Evolutionary conservation across 441 rosid species (phyloP).

Genomic region (Adansonia grandidieri): DNA sequence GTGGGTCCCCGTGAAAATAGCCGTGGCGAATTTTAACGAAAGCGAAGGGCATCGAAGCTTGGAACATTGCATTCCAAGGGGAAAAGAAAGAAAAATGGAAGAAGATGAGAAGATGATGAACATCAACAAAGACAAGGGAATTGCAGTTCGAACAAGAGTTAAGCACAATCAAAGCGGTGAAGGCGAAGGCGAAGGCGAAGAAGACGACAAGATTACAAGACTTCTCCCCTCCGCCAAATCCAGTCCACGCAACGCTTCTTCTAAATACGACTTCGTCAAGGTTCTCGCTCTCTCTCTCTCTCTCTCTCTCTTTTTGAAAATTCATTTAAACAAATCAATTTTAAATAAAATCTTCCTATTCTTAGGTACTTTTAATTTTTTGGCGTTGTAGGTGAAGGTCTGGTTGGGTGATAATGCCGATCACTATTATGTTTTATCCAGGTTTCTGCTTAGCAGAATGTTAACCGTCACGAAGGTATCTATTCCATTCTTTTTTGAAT

Average conservation of each 20-base stretch:
- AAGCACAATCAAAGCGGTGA: constrained; percentile 28
- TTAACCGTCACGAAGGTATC: constrained; percentile 94
- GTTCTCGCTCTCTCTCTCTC: constrained; percentile 33
- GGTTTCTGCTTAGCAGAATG: constrained; percentile 94
- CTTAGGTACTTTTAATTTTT: neutral
- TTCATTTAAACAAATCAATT: neutral
- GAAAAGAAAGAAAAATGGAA: neutral
- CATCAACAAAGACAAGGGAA: constrained; percentile 37
- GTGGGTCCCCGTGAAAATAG: neutral
- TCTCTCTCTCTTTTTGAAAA: neutral
- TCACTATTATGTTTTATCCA: constrained; percentile 94
- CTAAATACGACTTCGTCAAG: constrained; percentile 99
- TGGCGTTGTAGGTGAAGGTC: constrained; percentile 70
- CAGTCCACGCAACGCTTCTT: constrained; percentile 84
- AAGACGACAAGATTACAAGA: constrained; percentile 37
- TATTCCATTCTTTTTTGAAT: neutral
- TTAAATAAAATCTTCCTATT: neutral
- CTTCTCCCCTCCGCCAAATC: constrained; percentile 52
- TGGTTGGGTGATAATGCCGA: constrained; percentile 98
- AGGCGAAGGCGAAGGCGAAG: constrained; percentile 32
- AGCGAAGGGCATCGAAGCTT: neutral
- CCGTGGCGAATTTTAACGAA: neutral
- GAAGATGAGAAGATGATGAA: constrained; percentile 14
- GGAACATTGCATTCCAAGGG: neutral
- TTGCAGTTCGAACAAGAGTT: constrained; percentile 29